phyloP scores from a whole-genome alignment of 2,329 filamentous ascomycete species.

The Aspergillus sp. region DNA sequence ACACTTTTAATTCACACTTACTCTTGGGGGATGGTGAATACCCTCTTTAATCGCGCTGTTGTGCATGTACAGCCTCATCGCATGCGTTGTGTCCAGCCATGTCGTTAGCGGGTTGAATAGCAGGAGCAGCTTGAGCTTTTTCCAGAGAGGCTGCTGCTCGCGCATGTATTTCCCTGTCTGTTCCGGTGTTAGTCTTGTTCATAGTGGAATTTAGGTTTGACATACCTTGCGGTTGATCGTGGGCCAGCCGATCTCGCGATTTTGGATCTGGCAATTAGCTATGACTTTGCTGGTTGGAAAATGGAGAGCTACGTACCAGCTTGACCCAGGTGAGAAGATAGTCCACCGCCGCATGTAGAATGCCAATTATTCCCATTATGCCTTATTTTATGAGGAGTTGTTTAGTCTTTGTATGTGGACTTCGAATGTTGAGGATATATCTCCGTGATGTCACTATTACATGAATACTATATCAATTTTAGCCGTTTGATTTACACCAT shows the following conservation, averaged over 20 bases:
- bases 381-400: neutral
- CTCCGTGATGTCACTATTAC: neutral
- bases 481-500: neutral
- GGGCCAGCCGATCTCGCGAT: conserved; percentile 31
- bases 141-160: conserved; percentile 41
- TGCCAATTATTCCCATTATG: neutral
- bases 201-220: neutral
- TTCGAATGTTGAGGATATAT: neutral
- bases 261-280: conserved; percentile 20
- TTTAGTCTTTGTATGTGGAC: neutral
- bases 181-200: neutral
- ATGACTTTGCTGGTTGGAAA: neutral
- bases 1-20: neutral
- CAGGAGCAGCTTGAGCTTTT: conserved; percentile 44
- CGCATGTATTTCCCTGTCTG: conserved; percentile 36
- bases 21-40: neutral
- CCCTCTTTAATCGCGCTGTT: conserved; percentile 34
- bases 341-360: conserved; percentile 5
- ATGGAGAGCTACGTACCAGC: neutral
- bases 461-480: too few species aligned
- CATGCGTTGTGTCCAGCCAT: conserved; percentile 42
- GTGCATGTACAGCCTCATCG: conserved; percentile 39
- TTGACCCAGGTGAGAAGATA: conserved; percentile 8
- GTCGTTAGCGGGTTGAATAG: conserved; percentile 44
- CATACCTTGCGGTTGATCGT: conserved; percentile 27